A percentile compares a stretch with the other conserved stretches of the same genome.
Evolutionary conservation across 2,329 filamentous ascomycete species (phyloP).

Genomic region (Knufia petricola): DNA sequence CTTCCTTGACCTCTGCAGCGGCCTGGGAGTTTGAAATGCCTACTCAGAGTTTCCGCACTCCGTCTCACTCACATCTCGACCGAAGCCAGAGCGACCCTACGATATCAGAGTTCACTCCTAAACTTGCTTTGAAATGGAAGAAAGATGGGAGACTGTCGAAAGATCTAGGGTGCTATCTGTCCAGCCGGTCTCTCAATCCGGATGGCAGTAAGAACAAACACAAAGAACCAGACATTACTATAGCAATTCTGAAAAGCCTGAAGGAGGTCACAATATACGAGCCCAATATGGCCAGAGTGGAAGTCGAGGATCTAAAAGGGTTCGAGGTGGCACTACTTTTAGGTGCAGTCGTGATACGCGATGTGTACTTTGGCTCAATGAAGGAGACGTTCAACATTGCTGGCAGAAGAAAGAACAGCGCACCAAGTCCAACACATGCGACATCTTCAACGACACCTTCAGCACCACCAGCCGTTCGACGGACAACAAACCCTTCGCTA

Average conservation of each 20-base stretch:
- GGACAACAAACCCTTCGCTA: conserved; percentile 18
- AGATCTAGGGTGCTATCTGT: conserved; percentile 81
- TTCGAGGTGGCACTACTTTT: conserved; percentile 70
- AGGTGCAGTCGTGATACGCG: conserved; percentile 50
- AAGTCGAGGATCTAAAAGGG: conserved; percentile 89
- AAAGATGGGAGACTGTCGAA: conserved; percentile 76
- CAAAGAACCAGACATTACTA: conserved; percentile 88
- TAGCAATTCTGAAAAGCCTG: conserved; percentile 72
- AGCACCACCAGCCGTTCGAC: conserved; percentile 9
- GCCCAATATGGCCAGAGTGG: conserved; percentile 79
- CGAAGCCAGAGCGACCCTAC: conserved; percentile 55
- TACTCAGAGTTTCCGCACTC: conserved; percentile 69
- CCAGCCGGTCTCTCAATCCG: conserved; percentile 59
- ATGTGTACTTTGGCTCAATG: conserved; percentile 54
- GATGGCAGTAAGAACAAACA: conserved; percentile 59
- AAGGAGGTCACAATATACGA: conserved; percentile 84
- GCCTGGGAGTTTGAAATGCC: conserved; percentile 92
- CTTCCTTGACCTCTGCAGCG: conserved; percentile 69
- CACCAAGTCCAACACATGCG: conserved; percentile 20
- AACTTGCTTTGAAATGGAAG: conserved; percentile 79
- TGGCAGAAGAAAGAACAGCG: conserved; percentile 12
- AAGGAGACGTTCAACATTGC: conserved; percentile 69
- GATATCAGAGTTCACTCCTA: conserved; percentile 51
- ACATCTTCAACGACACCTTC: conserved; percentile 11
- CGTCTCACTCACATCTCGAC: conserved; percentile 70